Base-by-base conservation (phyloP, 257 asterid genomes). In the Scutellaria baicalensis region DNA sequence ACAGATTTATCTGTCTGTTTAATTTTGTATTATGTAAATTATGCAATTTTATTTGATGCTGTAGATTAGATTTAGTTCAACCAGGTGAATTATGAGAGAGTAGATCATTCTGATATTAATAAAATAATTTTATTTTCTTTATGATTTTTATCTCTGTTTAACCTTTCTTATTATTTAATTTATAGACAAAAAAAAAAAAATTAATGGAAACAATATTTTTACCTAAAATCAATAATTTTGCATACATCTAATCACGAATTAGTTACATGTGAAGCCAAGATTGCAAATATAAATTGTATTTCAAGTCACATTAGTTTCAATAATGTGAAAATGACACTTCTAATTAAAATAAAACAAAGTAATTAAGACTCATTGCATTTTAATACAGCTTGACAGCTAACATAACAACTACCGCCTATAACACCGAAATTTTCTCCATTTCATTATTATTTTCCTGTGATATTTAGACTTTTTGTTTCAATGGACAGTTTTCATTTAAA, bases 81-180 rank as follows among this genome's bases (percentile, higher is more conserved):
- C 17, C 69, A 66, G 84, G 85, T 77, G 86, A 78, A 79, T 81
- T 81, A 83, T 70, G 89, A 42, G 87, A 87, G 84, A 71, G 81
- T 60, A 17, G 69, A 43, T 57, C 17, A 16, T 61, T 59, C 60
- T 60, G 8, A 50, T 54, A 43, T 43, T 42, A 52, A n/a, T 57
- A 40, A 33, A 59, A n/a, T 64, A 20, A 8, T 9, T 20, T 18
- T 20, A 16, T n/a, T 18, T 36, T 35, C 9, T 23, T 10, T 45
- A 17, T 9, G 11, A 57, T 27, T 9, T n/a, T 10, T 8, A 1
- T 40, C 3, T 0, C 59, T 51, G 10, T 6, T 3, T 27, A 27
- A 27, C 33, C 5, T 27, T 27, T 5, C 33, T 27, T 5, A 3
- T 3, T 5, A 27, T 5, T 27, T n/a, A n/a, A 27, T 27, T 1